Base-by-base conservation (phyloP, 805 yeast genomes). In the Lachancea meyersii region DNA sequence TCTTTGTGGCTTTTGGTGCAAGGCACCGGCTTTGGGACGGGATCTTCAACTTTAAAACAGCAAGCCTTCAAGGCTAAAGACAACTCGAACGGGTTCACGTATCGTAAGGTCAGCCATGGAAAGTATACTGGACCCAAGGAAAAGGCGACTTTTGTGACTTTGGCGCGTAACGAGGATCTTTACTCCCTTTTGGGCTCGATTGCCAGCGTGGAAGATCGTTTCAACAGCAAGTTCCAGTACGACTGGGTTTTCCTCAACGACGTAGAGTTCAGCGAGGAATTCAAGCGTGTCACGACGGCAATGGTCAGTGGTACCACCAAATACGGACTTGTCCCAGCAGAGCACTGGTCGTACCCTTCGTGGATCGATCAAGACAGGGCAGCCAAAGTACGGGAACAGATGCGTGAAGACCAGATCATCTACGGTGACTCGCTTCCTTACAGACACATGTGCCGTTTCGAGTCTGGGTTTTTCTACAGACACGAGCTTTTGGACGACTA, bases 211-310 rank as follows among this genome's bases (percentile, higher is more conserved):
- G 95, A 86, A 69, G 86, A 82, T 61, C 74, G 89, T 43, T 88
- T 88, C 69, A 88, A 91, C 68, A 61, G 65, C 38, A 69, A 79
- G 48, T 88, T 58, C 65, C 77, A 84, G 50, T 89, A 89, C 61
- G 95, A 87, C 60, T 89, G 96, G 96, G 89, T 88, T 13, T 89
- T 89, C 63, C 68, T 91, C 52, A 89, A 89, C 65, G 91, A 91
- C 60, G 80, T 75, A 44, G 80, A 75, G 18, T 89, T 87, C 62
- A 68, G 73, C 26, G 82, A 80, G 1, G 86, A 82, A 44, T 88
- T 89, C 66, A 81, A 77, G 57, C 55, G 56, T 3, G 64, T 68
- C 31, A 74, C 86, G 10, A 44, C 71, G 0, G 60, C 71, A 2
- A 67, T 80, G 43, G 77, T 79, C 23, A 73, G 82, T 42, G 95